phyloP scores from a whole-genome alignment of 176 grass and related monocot species.

The Neostapfia colusana region DNA sequence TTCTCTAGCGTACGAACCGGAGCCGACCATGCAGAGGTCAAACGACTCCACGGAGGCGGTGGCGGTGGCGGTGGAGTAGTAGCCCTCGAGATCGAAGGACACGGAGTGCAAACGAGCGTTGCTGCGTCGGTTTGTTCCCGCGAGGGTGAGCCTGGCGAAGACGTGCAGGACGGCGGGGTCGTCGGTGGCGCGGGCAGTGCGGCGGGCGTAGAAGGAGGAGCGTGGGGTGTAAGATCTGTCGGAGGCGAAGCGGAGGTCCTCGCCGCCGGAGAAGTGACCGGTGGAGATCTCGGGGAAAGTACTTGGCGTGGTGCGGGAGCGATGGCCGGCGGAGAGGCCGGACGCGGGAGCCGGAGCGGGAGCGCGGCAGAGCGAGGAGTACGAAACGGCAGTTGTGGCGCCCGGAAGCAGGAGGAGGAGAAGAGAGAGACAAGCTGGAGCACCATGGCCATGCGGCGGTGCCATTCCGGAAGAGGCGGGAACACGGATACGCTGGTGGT shows the following conservation, averaged over 20 bases:
- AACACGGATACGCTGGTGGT: background rate
- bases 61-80: background rate
- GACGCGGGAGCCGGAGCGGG: background rate
- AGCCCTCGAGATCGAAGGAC: slow-evolving; percentile 21
- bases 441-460: background rate
- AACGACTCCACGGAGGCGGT: background rate
- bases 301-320: background rate
- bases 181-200: background rate
- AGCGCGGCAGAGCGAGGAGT: slow-evolving; percentile 16
- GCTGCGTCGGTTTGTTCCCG: background rate
- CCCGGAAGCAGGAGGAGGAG: background rate
- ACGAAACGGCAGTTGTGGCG: background rate
- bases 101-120: background rate
- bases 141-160: slow-evolving; percentile 9
- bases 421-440: background rate
- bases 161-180: background rate
- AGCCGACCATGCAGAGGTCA: slow-evolving; percentile 31
- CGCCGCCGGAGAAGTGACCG: slow-evolving; percentile 27
- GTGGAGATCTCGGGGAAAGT: background rate
- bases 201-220: background rate
- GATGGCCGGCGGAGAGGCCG: background rate
- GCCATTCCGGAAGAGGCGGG: background rate
- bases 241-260: background rate
- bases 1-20: slow-evolving; percentile 3
- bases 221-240: background rate